Evolutionary conservation across 73 alveolate species (phyloP).

Genomic region (Tetrahymena borealis): DNA sequence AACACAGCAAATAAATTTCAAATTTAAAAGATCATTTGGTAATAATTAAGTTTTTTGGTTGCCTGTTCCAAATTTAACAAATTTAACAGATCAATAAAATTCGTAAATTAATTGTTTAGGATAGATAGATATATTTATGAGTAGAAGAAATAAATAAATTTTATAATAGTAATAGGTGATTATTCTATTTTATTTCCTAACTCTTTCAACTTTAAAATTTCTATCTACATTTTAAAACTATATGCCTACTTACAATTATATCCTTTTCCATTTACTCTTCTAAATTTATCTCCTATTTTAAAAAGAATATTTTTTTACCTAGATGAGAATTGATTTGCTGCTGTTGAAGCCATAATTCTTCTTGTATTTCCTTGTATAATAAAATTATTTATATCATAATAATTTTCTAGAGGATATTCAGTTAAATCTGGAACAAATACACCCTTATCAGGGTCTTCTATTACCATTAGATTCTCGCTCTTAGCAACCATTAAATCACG

Average conservation of each 20-base stretch:
- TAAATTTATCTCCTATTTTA: no score
- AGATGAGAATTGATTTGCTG: neutral
- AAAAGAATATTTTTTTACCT: no score
- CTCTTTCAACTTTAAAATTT: no score
- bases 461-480: slow-evolving; percentile 77
- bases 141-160: no score
- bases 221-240: no score
- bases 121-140: no score
- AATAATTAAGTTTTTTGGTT: neutral
- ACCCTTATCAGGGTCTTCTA: slow-evolving; percentile 93
- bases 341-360: slow-evolving; percentile 1
- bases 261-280: no score
- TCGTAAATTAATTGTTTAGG: neutral
- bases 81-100: neutral
- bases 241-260: no score
- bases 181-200: no score
- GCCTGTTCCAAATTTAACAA: neutral
- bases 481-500: slow-evolving; percentile 65
- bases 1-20: neutral
- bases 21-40: neutral
- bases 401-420: slow-evolving; percentile 43
- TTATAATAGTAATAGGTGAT: no score
- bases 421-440: slow-evolving; percentile 82
- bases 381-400: neutral
- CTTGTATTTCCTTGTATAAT: neutral